These are phyloP conservation scores for Scleroderma citrinum DNA, from an alignment of 768 basidiomycete species.

Conservation along the genomic window DNA sequence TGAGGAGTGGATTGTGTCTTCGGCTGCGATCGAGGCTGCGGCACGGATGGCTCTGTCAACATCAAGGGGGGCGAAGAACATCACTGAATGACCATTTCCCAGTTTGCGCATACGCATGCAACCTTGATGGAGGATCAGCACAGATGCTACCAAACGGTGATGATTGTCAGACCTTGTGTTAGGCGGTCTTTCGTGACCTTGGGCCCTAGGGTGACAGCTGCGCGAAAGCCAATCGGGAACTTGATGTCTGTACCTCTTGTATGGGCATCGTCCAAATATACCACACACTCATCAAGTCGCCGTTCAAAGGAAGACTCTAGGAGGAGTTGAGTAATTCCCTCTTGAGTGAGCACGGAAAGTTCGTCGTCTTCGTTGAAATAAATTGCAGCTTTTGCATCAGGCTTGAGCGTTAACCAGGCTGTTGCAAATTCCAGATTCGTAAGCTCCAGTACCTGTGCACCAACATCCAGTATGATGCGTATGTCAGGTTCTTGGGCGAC, in stretches of 20 bases:
- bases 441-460: constrained; percentile 51
- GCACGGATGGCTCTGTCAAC: constrained; percentile 34
- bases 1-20: constrained; percentile 3
- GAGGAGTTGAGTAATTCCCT: constrained; percentile 24
- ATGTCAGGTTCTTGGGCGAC: constrained; percentile 32
- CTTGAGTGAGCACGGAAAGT: constrained; percentile 25
- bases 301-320: constrained; percentile 28
- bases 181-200: constrained; percentile 34
- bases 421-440: constrained; percentile 35
- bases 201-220: constrained; percentile 34
- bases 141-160: not conserved
- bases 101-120: constrained; percentile 52
- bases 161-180: constrained; percentile 23
- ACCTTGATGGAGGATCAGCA: constrained; percentile 21
- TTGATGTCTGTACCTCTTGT: constrained; percentile 39
- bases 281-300: constrained; percentile 30
- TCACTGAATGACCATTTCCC: constrained; percentile 41
- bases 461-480: constrained; percentile 48
- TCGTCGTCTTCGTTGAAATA: constrained; percentile 31
- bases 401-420: constrained; percentile 33
- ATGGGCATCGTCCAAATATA: constrained; percentile 37
- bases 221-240: constrained; percentile 28
- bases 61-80: constrained; percentile 42
- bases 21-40: constrained; percentile 9
- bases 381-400: constrained; percentile 20